phyloP scores from a whole-genome alignment of 2,329 filamentous ascomycete genomes.

The Aspergillus neotritici region DNA sequence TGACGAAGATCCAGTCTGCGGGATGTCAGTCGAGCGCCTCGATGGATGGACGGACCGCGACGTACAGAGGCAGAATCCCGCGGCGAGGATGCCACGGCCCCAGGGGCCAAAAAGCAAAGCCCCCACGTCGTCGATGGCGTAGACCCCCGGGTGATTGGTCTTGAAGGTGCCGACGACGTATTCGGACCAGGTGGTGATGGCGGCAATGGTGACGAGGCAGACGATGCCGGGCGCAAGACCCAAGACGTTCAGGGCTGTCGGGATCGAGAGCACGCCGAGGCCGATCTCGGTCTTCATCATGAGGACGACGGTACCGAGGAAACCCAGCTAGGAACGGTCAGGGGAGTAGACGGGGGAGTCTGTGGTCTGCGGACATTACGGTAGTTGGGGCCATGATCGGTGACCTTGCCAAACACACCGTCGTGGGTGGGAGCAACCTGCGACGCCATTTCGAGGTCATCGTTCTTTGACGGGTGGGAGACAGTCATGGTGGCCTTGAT shows the following conservation, averaged over 20 bases:
- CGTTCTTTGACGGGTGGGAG: too few relatives aligned
- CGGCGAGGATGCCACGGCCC: slow-evolving; percentile 35
- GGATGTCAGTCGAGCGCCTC: not conserved
- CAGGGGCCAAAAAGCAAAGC: slow-evolving; percentile 47
- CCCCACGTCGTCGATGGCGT: slow-evolving; percentile 54
- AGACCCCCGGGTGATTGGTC: slow-evolving; percentile 49
- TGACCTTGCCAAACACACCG: slow-evolving; percentile 35
- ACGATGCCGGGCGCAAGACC: slow-evolving; percentile 47
- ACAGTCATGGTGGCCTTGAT: too few relatives aligned
- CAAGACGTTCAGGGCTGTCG: slow-evolving; percentile 40
- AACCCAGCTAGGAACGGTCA: slow-evolving; percentile 30
- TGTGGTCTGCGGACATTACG: slow-evolving; percentile 19
- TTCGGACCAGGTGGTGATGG: slow-evolving; percentile 45
- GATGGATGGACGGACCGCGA: not conserved
- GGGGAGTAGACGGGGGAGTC: not conserved
- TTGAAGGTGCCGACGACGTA: slow-evolving; percentile 49
- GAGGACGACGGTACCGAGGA: slow-evolving; percentile 38
- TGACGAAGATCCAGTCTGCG: slow-evolving; percentile 32
- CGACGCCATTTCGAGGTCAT: too few relatives aligned
- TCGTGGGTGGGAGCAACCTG: slow-evolving; percentile 9
- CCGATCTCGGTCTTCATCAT: slow-evolving; percentile 46
- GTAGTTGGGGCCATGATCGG: slow-evolving; percentile 28
- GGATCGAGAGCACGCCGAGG: slow-evolving; percentile 47
- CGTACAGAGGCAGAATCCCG: slow-evolving; percentile 39
- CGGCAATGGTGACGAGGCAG: slow-evolving; percentile 35